phyloP scores from a whole-genome alignment of 345 rosid genomes.

The Passiflora organensis region DNA sequence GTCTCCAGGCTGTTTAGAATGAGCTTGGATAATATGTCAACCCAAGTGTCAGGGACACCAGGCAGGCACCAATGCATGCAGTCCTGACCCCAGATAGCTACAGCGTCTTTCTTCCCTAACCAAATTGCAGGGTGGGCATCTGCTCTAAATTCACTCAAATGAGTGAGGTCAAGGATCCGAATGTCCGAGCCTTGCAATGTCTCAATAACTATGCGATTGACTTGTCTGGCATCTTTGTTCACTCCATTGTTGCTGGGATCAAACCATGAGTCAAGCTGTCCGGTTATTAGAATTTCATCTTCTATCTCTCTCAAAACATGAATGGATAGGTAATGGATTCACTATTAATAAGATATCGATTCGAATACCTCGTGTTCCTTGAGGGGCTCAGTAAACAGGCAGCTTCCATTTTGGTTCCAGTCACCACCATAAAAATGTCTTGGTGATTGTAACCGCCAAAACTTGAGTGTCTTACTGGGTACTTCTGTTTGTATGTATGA shows the following conservation, averaged over 20 bases:
- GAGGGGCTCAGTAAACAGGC: conserved; percentile 70
- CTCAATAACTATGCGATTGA: conserved; percentile 49
- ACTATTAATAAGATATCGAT: too few species aligned
- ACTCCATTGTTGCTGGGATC: conserved; percentile 87
- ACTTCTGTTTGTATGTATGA: conserved; percentile 51
- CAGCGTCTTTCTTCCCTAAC: conserved; percentile 90
- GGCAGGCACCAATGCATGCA: conserved; percentile 99
- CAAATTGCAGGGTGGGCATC: conserved; percentile 96
- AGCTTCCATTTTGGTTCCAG: conserved; percentile 95
- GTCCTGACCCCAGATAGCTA: conserved; percentile 89
- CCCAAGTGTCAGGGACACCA: conserved; percentile 95
- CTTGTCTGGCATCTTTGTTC: conserved; percentile 71
- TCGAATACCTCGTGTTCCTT: conserved; percentile 54
- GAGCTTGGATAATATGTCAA: conserved; percentile 61
- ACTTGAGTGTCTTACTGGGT: conserved; percentile 58
- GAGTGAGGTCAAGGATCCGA: conserved; percentile 58
- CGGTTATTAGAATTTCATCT: conserved; percentile 25
- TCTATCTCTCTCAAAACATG: too few species aligned
- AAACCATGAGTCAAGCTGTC: conserved; percentile 94
- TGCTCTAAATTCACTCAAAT: conserved; percentile 83
- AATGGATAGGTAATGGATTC: too few species aligned
- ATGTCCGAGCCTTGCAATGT: conserved; percentile 45
- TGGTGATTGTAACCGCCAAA: conserved; percentile 94
- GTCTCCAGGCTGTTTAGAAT: conserved; percentile 28
- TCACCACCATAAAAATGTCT: conserved; percentile 89